phyloP scores from a whole-genome alignment of 371 early-diverging fungal genomes.

The Mortierella sp. region DNA sequence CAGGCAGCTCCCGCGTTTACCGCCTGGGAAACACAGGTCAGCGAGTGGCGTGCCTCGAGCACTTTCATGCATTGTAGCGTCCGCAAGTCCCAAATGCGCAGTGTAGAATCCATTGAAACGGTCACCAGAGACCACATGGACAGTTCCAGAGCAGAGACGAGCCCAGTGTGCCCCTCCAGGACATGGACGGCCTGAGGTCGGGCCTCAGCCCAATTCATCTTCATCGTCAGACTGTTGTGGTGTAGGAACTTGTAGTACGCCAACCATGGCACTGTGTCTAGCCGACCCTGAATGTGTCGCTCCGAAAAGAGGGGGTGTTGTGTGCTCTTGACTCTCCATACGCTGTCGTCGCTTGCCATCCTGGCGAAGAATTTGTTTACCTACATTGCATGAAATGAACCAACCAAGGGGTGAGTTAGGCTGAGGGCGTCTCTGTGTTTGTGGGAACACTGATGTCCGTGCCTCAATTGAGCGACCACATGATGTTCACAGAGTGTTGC shows the following conservation, averaged over 20 bases:
- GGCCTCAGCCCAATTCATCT: conserved; percentile 44
- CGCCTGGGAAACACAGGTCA: conserved; percentile 45
- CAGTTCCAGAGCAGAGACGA: conserved; percentile 39
- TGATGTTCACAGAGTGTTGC: too few relatives aligned
- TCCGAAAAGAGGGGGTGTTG: conserved; percentile 30
- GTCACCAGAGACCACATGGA: conserved; percentile 50
- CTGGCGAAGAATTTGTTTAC: conserved; percentile 21
- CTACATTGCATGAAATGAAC: conserved; percentile 18
- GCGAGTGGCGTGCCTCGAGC: conserved; percentile 21
- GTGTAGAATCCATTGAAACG: conserved; percentile 39
- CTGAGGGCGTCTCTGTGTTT: background rate
- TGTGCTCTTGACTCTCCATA: conserved; percentile 41
- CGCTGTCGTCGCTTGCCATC: conserved; percentile 20
- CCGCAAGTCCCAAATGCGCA: conserved; percentile 47
- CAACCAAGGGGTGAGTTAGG: background rate
- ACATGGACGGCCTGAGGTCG: conserved; percentile 38
- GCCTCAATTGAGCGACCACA: too few relatives aligned
- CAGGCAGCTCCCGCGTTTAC: conserved; percentile 30
- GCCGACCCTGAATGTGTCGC: conserved; percentile 21
- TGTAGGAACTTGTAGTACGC: conserved; percentile 41
- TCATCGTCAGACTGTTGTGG: conserved; percentile 12
- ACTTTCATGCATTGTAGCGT: conserved; percentile 40
- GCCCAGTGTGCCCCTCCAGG: conserved; percentile 46
- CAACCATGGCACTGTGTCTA: conserved; percentile 24
- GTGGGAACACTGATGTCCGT: too few relatives aligned